Evolutionary conservation across 805 yeast genomes (phyloP), one percentile per base, ranked within the genome.

Genomic region (Metschnikowia santaceciliae): DNA sequence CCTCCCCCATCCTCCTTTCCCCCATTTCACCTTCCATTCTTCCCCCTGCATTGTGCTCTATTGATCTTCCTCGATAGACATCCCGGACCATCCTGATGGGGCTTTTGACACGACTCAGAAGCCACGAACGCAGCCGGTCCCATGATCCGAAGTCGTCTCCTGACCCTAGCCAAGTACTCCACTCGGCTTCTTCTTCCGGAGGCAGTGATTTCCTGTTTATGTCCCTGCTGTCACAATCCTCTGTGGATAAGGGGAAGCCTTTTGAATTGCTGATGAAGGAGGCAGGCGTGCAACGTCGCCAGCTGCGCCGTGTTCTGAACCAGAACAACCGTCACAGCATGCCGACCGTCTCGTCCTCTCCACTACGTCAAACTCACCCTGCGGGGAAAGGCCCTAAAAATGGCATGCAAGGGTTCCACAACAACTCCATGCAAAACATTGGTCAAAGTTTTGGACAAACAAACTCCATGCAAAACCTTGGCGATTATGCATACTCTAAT

Each of bases 121-220:
- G 55, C n/a, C 58, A 53, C 26, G 49, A 45, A 8, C 42, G 38
- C 41, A 44, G 36, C 45, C 22, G 15, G 38, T 34, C 46, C n/a
- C 37, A 43, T 5, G 46, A 43, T 14, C 42, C 42, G 11, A 22
- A 15, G 42, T 17, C 42, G 17, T 14, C 19, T 6, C 22, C 39
- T 0, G 46, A 43, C 4, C 20, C 15, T 15, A 20, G 5, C 19
- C 37, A n/a, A 14, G 32, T 15, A 13, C 38, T 33, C 10, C 47
- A 44, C n/a, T 34, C 47, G 23, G 40, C 40, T 19, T 44, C 47
- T 6, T 44, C 47, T 20, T 44, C 47, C 10, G 47, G 47, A 23
- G 66, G 68, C 34, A 67, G 72, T 54, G 75, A 71, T 30, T 66
- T 70, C 41, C 71, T 65, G 52, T 62, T 64, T 15, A 60, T 60